Conservation (phyloP, 257 asterid genomes). For the Solanum pimpinellifolium region DNA sequence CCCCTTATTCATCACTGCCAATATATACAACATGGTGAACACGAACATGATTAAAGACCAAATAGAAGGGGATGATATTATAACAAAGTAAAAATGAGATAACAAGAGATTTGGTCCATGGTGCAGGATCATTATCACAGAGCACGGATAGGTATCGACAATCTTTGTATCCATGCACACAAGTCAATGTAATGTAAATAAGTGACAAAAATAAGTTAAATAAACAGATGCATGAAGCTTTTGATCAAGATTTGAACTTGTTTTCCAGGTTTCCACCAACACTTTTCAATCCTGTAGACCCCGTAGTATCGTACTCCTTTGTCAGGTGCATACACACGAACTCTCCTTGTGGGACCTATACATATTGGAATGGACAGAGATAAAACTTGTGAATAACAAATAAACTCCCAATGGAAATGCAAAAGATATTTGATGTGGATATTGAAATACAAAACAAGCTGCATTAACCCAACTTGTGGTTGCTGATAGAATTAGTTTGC, state of each 20-base stretch:
- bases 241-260: conserved; percentile 27
- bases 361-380: neutral
- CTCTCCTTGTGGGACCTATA: conserved; percentile 80
- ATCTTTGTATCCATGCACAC: conserved; percentile 54
- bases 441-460: neutral
- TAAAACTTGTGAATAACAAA: neutral
- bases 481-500: neutral
- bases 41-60: neutral
- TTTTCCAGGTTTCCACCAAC: conserved; percentile 78
- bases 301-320: conserved; percentile 87
- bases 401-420: neutral
- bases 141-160: conserved; percentile 85
- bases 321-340: conserved; percentile 55
- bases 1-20: conserved; percentile 64
- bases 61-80: neutral
- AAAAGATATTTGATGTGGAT: neutral
- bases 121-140: conserved; percentile 95
- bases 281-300: conserved; percentile 79
- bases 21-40: neutral
- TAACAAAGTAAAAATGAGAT: neutral
- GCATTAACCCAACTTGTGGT: neutral
- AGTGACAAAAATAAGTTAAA: neutral
- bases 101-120: conserved; percentile 69
- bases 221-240: neutral
- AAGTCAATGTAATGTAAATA: neutral